phyloP scores from a whole-genome alignment of 2,329 filamentous ascomycete species.

The Aureobasidium sp. region DNA sequence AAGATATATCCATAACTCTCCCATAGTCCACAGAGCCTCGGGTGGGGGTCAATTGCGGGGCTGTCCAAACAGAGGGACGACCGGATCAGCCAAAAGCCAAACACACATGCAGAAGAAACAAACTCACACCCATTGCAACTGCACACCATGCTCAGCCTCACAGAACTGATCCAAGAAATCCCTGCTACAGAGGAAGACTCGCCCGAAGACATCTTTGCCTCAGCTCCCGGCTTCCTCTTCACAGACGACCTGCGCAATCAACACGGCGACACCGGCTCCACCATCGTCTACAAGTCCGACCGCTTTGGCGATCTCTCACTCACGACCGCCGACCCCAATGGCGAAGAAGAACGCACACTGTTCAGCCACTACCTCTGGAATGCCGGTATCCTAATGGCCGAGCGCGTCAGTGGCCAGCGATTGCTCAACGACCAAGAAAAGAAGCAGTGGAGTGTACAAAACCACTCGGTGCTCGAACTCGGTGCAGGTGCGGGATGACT shows the following conservation, averaged over 20 bases:
- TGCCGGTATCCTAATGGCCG: conserved; percentile 42
- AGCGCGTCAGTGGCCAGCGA: conserved; percentile 32
- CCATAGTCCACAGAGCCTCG: neutral
- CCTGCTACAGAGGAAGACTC: conserved; percentile 7
- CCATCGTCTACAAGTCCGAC: conserved; percentile 46
- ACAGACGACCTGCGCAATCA: conserved; percentile 58
- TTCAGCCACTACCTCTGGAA: conserved; percentile 73
- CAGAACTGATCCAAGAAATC: conserved; percentile 21
- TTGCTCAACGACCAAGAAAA: conserved; percentile 21
- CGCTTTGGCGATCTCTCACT: conserved; percentile 33
- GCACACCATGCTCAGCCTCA: conserved; percentile 20
- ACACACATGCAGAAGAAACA: neutral
- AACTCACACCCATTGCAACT: neutral
- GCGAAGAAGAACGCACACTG: conserved; percentile 48
- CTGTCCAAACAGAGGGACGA: neutral
- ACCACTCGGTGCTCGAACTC: conserved; percentile 52
- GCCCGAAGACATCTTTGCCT: conserved; percentile 46
- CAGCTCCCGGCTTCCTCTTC: conserved; percentile 56
- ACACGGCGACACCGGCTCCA: conserved; percentile 55
- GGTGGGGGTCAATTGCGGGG: conserved; percentile 1
- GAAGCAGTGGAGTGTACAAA: conserved; percentile 41
- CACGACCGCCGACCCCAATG: conserved; percentile 37
- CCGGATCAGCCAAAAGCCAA: neutral
- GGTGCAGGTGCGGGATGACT: conserved; percentile 53
- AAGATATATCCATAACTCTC: neutral